These are phyloP conservation scores for Calophaca sinica DNA, from an alignment of 306 rosid genomes.

Conservation along the genomic window DNA sequence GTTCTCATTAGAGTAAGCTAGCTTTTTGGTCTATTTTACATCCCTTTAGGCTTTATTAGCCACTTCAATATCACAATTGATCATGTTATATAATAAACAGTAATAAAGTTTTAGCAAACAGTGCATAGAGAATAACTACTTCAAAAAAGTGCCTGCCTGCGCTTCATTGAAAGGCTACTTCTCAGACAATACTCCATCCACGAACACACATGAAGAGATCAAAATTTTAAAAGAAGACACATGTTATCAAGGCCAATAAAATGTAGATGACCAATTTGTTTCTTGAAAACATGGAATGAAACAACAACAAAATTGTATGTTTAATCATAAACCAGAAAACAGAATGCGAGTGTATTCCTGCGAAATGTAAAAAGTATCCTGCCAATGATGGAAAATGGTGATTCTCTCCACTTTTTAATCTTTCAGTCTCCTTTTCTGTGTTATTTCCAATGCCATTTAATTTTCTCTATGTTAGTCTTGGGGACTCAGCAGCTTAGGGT, in stretches of 20 bases:
- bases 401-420: slow-evolving; percentile 4
- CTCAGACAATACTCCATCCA: not conserved
- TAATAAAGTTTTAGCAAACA: not conserved
- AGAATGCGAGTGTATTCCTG: not conserved
- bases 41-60: slow-evolving; percentile 7
- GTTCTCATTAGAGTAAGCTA: slow-evolving; percentile 31
- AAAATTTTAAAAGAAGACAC: not conserved
- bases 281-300: slow-evolving; percentile 1
- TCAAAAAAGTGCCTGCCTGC: not conserved
- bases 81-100: slow-evolving; percentile 26
- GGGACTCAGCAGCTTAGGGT: too few relatives aligned
- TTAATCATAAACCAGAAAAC: slow-evolving; percentile 17
- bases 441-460: not conserved
- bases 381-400: not conserved
- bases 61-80: not conserved
- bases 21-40: slow-evolving; percentile 34
- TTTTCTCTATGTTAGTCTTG: too few relatives aligned
- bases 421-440: not conserved
- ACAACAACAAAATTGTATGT: not conserved
- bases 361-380: slow-evolving; percentile 18
- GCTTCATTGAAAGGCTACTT: slow-evolving; percentile 16
- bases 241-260: slow-evolving; percentile 1
- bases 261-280: not conserved
- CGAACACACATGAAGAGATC: not conserved
- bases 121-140: slow-evolving; percentile 16